Evolutionary conservation across 805 yeast genomes (phyloP).

Genomic region (Saccharomycopsis lassenensis): DNA sequence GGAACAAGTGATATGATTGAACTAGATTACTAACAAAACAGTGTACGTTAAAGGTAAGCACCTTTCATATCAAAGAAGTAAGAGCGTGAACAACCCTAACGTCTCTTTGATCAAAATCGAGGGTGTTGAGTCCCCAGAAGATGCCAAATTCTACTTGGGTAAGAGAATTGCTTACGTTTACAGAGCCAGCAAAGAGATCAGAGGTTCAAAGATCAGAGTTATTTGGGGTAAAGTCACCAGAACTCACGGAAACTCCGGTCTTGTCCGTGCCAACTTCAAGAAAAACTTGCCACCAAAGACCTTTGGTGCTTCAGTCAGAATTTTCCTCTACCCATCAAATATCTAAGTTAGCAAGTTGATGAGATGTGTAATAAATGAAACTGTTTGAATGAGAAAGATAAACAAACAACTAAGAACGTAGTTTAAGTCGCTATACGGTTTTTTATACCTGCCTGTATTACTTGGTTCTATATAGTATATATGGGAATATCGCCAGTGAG

Average conservation of each 20-base stretch:
- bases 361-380: background rate
- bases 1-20: background rate
- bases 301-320: slow-evolving; percentile 98
- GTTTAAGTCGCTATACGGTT: too few relatives aligned
- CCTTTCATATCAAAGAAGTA: slow-evolving; percentile 99
- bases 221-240: slow-evolving; percentile 99
- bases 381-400: too few relatives aligned
- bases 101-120: slow-evolving; percentile 94
- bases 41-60: slow-evolving; percentile 99
- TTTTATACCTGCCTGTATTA: too few relatives aligned
- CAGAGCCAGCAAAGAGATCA: slow-evolving; percentile 96
- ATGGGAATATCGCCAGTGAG: slow-evolving; percentile 65
- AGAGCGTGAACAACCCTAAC: slow-evolving; percentile 96
- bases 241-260: slow-evolving; percentile 98
- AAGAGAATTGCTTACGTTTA: slow-evolving; percentile 98
- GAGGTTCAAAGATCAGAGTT: slow-evolving; percentile 99
- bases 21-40: slow-evolving; percentile 26
- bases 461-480: slow-evolving; percentile 11
- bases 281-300: slow-evolving; percentile 99
- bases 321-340: slow-evolving; percentile 99
- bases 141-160: slow-evolving; percentile 98
- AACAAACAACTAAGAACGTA: too few relatives aligned
- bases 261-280: slow-evolving; percentile 98
- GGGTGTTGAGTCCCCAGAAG: slow-evolving; percentile 86
- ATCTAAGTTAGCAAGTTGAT: slow-evolving; percentile 46